A percentile compares a stretch with the other conserved stretches of the same genome.
Evolutionary conservation across 768 basidiomycete genomes (phyloP).

Genomic region (Suillus sp.): DNA sequence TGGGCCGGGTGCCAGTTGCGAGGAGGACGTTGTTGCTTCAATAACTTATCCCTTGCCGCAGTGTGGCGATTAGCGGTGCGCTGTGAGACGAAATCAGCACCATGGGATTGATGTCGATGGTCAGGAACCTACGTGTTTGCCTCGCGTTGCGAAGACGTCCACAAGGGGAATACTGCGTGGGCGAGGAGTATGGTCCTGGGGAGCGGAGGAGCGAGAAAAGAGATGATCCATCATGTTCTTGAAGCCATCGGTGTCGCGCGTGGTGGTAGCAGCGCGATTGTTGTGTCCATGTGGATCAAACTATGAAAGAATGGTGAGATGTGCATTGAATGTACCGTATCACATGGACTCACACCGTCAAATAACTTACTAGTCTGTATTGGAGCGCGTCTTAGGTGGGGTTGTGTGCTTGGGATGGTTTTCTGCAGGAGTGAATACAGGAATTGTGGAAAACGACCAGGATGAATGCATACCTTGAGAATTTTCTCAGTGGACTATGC

Average conservation of each 20-base stretch:
- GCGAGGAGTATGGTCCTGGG: not conserved
- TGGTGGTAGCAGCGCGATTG: not conserved
- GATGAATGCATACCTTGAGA: not conserved
- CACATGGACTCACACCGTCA: not conserved
- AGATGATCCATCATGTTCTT: not conserved
- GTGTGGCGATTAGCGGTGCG: not conserved
- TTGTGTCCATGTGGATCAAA: not conserved
- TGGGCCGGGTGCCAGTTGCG: not conserved
- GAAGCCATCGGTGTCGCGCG: not conserved
- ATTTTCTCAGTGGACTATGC: not conserved
- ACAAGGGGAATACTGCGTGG: not conserved
- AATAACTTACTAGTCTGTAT: not conserved
- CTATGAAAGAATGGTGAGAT: not conserved
- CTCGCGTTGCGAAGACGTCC: not conserved
- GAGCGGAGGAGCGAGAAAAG: not conserved
- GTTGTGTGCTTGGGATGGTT: not conserved
- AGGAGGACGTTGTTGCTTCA: not conserved
- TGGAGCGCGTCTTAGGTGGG: not conserved
- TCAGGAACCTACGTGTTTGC: not conserved
- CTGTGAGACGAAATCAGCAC: not conserved
- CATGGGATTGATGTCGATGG: not conserved
- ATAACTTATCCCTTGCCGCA: not conserved
- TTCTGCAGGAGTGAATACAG: not conserved
- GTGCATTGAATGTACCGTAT: not conserved
- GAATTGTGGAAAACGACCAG: not conserved